Conservation (phyloP, 2,329 filamentous ascomycete genomes). For the Fusarium algeriense region DNA sequence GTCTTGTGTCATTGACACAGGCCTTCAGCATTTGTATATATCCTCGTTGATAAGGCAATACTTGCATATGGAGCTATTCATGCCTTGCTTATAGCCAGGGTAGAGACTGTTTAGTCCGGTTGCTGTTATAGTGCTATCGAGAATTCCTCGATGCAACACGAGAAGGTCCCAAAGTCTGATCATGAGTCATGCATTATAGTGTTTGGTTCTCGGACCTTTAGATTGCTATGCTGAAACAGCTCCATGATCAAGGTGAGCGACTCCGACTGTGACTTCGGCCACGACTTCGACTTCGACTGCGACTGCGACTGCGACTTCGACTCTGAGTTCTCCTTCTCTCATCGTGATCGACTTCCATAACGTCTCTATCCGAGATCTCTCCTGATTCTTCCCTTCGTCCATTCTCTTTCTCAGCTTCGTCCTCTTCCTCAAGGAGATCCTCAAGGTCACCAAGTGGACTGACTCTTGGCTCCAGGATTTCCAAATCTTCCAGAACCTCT, state of each 20-base stretch:
- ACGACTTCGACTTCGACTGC: slow-evolving; percentile 34
- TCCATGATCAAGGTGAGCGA: slow-evolving; percentile 47
- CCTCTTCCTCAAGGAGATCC: slow-evolving; percentile 73
- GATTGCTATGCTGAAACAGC: not conserved
- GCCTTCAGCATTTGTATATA: not conserved
- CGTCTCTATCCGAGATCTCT: slow-evolving; percentile 51
- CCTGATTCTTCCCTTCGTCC: slow-evolving; percentile 57
- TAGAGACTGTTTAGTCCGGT: not conserved
- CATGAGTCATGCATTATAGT: not conserved
- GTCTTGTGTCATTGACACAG: not conserved
- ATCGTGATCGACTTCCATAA: slow-evolving; percentile 57
- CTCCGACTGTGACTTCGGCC: slow-evolving; percentile 37
- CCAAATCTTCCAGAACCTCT: slow-evolving; percentile 87
- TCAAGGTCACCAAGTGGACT: slow-evolving; percentile 87
- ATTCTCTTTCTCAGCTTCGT: slow-evolving; percentile 56
- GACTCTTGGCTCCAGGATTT: slow-evolving; percentile 84
- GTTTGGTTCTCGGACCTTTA: not conserved
- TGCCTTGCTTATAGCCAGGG: no score
- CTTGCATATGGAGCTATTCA: not conserved
- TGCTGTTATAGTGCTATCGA: not conserved
- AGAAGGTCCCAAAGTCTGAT: no score
- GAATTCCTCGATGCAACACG: not conserved
- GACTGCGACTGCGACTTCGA: slow-evolving; percentile 38
- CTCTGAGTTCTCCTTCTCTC: slow-evolving; percentile 41
- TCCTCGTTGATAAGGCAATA: not conserved